Conservation (phyloP, 1,284 basidiomycete species). For the Hymenochaete sp. region DNA sequence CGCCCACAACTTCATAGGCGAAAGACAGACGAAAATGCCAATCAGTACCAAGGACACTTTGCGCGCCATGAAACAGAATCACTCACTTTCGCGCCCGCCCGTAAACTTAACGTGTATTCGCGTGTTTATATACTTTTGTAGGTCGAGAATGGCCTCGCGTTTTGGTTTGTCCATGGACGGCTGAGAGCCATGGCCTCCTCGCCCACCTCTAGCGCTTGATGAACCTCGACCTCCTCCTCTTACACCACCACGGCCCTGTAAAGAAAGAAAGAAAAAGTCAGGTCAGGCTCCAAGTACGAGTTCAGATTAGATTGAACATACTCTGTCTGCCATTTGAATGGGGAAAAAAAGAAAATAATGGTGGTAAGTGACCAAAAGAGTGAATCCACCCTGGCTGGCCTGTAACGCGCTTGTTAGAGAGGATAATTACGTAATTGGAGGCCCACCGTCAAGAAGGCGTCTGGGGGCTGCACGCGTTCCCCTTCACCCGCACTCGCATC, state of each 20-base stretch:
- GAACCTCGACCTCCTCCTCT: slow-evolving; percentile 36
- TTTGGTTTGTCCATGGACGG: slow-evolving; percentile 78
- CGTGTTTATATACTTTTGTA: slow-evolving; percentile 90
- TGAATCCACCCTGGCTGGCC: too few species aligned
- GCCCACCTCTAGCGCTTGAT: slow-evolving; percentile 33
- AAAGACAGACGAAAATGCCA: background rate
- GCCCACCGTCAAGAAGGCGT: too few species aligned
- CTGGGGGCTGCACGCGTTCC: too few species aligned
- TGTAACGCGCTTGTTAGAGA: too few species aligned
- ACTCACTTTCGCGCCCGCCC: slow-evolving; percentile 86
- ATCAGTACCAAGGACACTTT: background rate
- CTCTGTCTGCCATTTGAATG: slow-evolving; percentile 30
- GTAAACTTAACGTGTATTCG: slow-evolving; percentile 93
- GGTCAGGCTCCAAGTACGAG: background rate
- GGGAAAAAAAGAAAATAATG: background rate
- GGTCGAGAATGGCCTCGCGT: slow-evolving; percentile 92
- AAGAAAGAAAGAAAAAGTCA: background rate
- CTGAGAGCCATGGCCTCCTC: slow-evolving; percentile 34
- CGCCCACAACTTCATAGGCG: slow-evolving; percentile 70
- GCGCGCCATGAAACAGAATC: background rate
- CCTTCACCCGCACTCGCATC: too few species aligned
- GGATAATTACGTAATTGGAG: too few species aligned
- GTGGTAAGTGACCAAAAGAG: too few species aligned
- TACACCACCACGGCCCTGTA: slow-evolving; percentile 43
- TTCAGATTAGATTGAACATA: slow-evolving; percentile 18